Evolutionary conservation across 805 yeast genomes (phyloP).

Genomic region (Yamadazyma nakazawae): DNA sequence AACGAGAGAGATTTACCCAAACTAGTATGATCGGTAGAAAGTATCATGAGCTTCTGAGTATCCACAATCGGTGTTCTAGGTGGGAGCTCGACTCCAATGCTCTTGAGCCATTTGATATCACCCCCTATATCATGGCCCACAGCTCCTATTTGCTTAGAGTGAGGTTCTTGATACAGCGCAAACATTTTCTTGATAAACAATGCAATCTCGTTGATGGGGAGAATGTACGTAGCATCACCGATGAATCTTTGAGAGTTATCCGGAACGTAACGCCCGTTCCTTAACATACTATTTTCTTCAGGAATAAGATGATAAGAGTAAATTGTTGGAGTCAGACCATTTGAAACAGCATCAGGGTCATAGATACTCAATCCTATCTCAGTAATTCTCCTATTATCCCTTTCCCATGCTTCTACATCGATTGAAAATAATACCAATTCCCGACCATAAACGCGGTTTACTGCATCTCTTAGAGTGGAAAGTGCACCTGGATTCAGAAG

Average conservation of each 20-base stretch:
- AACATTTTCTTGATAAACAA: slow-evolving; percentile 41
- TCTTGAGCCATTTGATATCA: slow-evolving; percentile 51
- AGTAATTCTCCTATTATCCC: slow-evolving; percentile 39
- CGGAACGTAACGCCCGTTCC: slow-evolving; percentile 54
- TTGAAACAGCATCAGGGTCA: slow-evolving; percentile 48
- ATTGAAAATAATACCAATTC: slow-evolving; percentile 40
- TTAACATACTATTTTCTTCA: slow-evolving; percentile 36
- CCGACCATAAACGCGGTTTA: slow-evolving; percentile 18
- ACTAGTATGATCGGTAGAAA: slow-evolving; percentile 11
- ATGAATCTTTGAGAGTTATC: slow-evolving; percentile 51
- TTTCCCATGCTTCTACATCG: slow-evolving; percentile 59
- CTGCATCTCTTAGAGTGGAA: slow-evolving; percentile 7
- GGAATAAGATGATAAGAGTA: slow-evolving; percentile 43
- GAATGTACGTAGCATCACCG: slow-evolving; percentile 46
- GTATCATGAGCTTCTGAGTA: slow-evolving; percentile 32
- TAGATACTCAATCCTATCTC: slow-evolving; percentile 58
- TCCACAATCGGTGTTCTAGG: slow-evolving; percentile 31
- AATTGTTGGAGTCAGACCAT: slow-evolving; percentile 38
- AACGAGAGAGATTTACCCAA: slow-evolving; percentile 45
- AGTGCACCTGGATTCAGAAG: slow-evolving; percentile 4
- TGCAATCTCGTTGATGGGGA: slow-evolving; percentile 35
- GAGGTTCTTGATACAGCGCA: slow-evolving; percentile 37
- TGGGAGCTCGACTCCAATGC: slow-evolving; percentile 47
- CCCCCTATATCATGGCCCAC: slow-evolving; percentile 63
- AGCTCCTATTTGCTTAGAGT: slow-evolving; percentile 18